These are phyloP conservation scores for Nakazawaea wickerhamii DNA, from an alignment of 805 yeast species.

Conservation along the genomic window DNA sequence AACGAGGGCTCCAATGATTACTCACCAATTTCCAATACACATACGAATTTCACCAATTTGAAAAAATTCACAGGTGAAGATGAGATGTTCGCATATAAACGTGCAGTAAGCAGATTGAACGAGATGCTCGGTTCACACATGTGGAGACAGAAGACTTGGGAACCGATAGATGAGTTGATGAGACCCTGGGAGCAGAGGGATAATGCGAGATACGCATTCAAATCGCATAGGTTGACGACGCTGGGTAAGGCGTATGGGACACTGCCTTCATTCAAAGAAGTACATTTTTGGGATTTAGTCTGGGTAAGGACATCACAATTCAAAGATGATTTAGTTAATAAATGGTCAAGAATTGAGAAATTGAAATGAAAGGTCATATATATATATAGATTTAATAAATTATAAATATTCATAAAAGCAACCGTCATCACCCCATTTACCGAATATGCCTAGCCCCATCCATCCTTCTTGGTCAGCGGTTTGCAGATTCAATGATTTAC, in stretches of 20 bases:
- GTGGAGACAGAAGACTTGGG: conserved; percentile 55
- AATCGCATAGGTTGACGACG: background rate
- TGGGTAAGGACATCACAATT: conserved; percentile 51
- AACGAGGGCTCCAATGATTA: conserved; percentile 39
- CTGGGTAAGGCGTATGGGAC: conserved; percentile 9
- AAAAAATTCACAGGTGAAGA: conserved; percentile 71
- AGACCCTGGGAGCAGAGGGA: conserved; percentile 57
- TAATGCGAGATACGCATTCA: too few species aligned
- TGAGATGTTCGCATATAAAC: conserved; percentile 64
- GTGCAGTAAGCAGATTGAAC: conserved; percentile 62
- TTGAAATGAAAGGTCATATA: too few species aligned
- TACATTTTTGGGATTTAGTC: conserved; percentile 66
- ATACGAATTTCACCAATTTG: conserved; percentile 39
- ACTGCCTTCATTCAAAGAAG: conserved; percentile 37
- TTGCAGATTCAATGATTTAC: conserved; percentile 36
- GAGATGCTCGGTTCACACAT: conserved; percentile 26
- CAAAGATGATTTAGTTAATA: conserved; percentile 48
- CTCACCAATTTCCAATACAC: conserved; percentile 13
- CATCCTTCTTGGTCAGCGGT: conserved; percentile 45
- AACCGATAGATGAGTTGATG: conserved; percentile 44
- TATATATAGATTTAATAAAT: too few species aligned
- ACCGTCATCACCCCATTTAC: conserved; percentile 67
- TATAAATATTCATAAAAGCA: conserved; percentile 47
- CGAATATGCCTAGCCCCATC: conserved; percentile 42
- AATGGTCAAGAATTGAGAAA: conserved; percentile 45